Evolutionary conservation across 345 rosid genomes (phyloP).

Genomic region (Noccaea caerulescens): DNA sequence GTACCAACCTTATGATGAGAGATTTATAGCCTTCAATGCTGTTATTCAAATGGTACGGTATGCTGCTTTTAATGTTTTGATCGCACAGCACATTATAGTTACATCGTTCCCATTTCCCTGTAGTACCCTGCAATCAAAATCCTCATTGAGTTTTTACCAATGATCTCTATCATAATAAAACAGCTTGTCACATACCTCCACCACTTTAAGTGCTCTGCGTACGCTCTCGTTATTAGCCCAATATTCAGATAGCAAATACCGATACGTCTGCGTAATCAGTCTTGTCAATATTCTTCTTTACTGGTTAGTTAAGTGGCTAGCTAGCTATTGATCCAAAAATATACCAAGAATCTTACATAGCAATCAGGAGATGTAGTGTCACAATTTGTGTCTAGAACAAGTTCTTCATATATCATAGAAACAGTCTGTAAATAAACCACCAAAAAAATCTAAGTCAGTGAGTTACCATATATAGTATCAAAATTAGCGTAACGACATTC

Average conservation of each 20-base stretch:
- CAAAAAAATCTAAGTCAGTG: not conserved
- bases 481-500: not conserved
- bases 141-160: not conserved
- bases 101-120: conserved; percentile 17
- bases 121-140: conserved; percentile 7
- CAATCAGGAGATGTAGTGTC: not conserved
- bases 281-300: too few species aligned
- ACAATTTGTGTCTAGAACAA: conserved; percentile 11
- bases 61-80: conserved; percentile 19
- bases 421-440: conserved; percentile 26
- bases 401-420: conserved; percentile 20
- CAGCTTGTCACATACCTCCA: conserved; percentile 4
- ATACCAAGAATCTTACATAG: not conserved
- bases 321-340: too few species aligned
- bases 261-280: not conserved
- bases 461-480: not conserved
- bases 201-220: conserved; percentile 35
- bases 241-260: not conserved
- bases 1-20: conserved; percentile 19
- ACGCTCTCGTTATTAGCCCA: conserved; percentile 26
- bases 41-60: conserved; percentile 27
- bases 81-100: not conserved
- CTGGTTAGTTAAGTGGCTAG: too few species aligned
- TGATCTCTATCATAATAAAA: not conserved
- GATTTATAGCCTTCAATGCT: conserved; percentile 28